Evolutionary conservation across 495 filamentous ascomycete genomes (phyloP), one percentile per base, ranked within the genome.

Genomic region (Neurospora sp.): DNA sequence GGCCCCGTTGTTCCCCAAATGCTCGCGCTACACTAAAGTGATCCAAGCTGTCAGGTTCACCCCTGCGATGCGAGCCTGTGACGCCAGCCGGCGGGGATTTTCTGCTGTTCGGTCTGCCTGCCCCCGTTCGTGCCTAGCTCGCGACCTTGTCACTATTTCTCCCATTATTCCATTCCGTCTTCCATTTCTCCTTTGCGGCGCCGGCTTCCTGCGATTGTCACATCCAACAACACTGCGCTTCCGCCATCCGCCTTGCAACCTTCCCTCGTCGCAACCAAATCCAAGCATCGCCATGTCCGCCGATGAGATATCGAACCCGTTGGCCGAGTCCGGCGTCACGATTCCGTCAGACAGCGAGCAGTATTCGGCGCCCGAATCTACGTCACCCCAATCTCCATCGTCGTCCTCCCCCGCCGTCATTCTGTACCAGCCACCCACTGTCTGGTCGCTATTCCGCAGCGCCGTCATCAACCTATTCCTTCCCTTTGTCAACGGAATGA

Each of bases 401-500:
- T 90, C 90, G 3, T 90, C 89, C 69, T 90, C 92, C 4, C 93
- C 91, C 5, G 82, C 92, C 21, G 81, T 99, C 75, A 90, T 98
- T 38, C 86, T 98, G 39, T 99, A 98, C 86, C 88, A 90, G 39
- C 93, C 94, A 19, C 94, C 96, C 0, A 96, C 93, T 0, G 71
- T 95, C 39, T 95, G 92, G 92, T 88, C 92, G 38, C 79, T 99
- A 45, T 70, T 98, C 70, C 90, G 95, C 40, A 93, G 96, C 9
- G 93, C 94, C 8, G 94, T 94, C 5, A 98, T 99, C 83, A 99
- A 99, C 80, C 84, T 99, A 9, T 73, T 99, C 0, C 85, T 99
- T 4, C 96, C 96, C 0, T 99, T 99, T 75, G 89, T 99, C 77
- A 99, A 99, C 82, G 96, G 96, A 28, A 86, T 99, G 83, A 99